Evolutionary conservation across 257 asterid species (phyloP).

Genomic region (Craterostigma plantagineum): DNA sequence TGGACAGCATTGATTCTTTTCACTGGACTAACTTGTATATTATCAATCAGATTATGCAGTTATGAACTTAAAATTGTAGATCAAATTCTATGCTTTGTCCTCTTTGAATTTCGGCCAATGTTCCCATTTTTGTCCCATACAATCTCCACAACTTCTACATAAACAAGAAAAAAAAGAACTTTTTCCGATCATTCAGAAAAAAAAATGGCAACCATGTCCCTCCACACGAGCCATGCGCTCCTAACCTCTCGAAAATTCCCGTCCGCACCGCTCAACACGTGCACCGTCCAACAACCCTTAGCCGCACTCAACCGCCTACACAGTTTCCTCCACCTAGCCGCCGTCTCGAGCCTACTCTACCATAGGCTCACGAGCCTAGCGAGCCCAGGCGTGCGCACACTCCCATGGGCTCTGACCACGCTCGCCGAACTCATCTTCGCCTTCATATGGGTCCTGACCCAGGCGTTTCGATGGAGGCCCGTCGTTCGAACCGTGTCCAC

Average conservation of each 20-base stretch:
- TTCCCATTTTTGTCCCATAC: no score
- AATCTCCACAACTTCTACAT: no score
- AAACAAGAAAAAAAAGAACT: no score
- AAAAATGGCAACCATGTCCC: conserved; percentile 15
- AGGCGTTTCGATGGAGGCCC: conserved; percentile 72
- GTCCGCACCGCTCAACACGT: conserved; percentile 22
- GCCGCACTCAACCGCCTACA: no score
- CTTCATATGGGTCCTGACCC: conserved; percentile 33
- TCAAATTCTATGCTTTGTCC: no score
- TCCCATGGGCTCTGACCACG: conserved; percentile 39
- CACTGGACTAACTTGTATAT: no score
- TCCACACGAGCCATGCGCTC: conserved; percentile 12
- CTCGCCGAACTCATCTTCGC: conserved; percentile 40
- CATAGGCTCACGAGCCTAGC: conserved; percentile 30
- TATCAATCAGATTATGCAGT: no score
- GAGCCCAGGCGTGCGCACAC: conserved; percentile 16
- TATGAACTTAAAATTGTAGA: no score
- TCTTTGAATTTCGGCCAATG: no score
- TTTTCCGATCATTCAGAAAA: conserved; percentile 25
- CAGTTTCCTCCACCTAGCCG: no score
- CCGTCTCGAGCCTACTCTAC: conserved; percentile 32
- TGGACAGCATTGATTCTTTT: no score
- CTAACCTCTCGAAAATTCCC: conserved; percentile 4
- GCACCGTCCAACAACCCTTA: conserved; percentile 50
- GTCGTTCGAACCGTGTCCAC: conserved; percentile 37